These are phyloP conservation scores for Chlamydomonas sp. DNA, from an alignment of 139 green algal species.

Conservation along the genomic window DNA sequence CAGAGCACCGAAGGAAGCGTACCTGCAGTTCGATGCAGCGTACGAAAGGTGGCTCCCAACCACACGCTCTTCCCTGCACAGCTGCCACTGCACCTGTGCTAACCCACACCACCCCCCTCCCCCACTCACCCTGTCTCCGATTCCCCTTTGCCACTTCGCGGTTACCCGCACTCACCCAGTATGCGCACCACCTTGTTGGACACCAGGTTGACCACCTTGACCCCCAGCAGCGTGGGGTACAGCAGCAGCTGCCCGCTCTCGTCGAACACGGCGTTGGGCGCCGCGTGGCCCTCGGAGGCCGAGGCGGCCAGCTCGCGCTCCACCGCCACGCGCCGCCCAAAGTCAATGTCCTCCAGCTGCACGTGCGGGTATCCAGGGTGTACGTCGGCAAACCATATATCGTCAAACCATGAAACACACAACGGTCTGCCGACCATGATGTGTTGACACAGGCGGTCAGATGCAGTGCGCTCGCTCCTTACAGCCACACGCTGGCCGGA, in stretches of 20 bases:
- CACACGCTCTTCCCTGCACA: too few relatives aligned
- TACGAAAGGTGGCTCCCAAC: too few relatives aligned
- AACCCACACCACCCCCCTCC: too few relatives aligned
- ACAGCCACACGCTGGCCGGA: slow-evolving; percentile 58
- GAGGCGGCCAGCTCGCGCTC: slow-evolving; percentile 33
- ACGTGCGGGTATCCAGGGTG: neutral
- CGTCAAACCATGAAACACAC: neutral
- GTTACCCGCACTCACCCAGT: slow-evolving; percentile 58
- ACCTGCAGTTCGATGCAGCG: too few relatives aligned
- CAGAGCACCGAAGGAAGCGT: neutral
- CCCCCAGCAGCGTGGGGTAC: slow-evolving; percentile 90
- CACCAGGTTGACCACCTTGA: slow-evolving; percentile 96
- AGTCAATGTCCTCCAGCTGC: slow-evolving; percentile 93
- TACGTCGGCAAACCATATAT: neutral
- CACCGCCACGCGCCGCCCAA: slow-evolving; percentile 77
- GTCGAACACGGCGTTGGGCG: slow-evolving; percentile 93
- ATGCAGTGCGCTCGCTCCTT: too few relatives aligned
- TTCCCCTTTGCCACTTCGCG: too few relatives aligned
- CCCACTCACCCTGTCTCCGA: too few relatives aligned
- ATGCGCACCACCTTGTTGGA: slow-evolving; percentile 81
- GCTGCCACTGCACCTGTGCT: too few relatives aligned
- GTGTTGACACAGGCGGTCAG: too few relatives aligned
- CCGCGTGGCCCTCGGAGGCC: slow-evolving; percentile 42
- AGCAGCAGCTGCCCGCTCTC: slow-evolving; percentile 94
- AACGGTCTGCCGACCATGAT: too few relatives aligned